phyloP scores from a whole-genome alignment of 2,329 filamentous ascomycete genomes.

The Dactylellina cionopaga region DNA sequence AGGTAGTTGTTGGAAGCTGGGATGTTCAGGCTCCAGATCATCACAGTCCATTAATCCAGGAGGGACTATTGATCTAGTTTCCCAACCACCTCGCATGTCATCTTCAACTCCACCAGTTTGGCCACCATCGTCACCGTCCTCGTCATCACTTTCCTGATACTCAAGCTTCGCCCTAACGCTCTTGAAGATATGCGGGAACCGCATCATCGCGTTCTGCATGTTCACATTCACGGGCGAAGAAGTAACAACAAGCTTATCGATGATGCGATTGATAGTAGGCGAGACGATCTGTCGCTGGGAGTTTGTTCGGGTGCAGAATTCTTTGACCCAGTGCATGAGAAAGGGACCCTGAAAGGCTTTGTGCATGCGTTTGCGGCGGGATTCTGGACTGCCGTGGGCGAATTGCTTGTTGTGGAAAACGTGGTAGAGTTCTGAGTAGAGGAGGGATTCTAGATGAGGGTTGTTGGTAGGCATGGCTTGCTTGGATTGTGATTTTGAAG shows the following conservation, averaged over 20 bases:
- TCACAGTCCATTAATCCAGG: too few relatives aligned
- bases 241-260: not conserved
- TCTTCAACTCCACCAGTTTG: too few relatives aligned
- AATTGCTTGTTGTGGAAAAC: slow-evolving; percentile 5
- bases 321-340: not conserved
- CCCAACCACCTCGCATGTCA: too few relatives aligned
- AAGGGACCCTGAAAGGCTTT: not conserved
- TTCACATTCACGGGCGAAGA: not conserved
- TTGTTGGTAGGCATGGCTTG: not conserved
- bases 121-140: too few relatives aligned
- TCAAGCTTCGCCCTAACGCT: not conserved
- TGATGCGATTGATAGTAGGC: too few relatives aligned
- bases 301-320: slow-evolving; percentile 9
- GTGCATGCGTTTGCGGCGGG: not conserved
- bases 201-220: not conserved
- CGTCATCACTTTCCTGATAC: too few relatives aligned
- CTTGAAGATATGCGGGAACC: not conserved
- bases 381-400: not conserved
- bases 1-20: too few relatives aligned
- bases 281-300: not conserved
- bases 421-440: slow-evolving; percentile 17
- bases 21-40: too few relatives aligned
- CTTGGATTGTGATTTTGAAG: too few relatives aligned
- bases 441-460: not conserved
- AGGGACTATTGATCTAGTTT: too few relatives aligned